Evolutionary conservation across 2,329 filamentous ascomycete species (phyloP).

Genomic region (Trichocomaceae sp.): DNA sequence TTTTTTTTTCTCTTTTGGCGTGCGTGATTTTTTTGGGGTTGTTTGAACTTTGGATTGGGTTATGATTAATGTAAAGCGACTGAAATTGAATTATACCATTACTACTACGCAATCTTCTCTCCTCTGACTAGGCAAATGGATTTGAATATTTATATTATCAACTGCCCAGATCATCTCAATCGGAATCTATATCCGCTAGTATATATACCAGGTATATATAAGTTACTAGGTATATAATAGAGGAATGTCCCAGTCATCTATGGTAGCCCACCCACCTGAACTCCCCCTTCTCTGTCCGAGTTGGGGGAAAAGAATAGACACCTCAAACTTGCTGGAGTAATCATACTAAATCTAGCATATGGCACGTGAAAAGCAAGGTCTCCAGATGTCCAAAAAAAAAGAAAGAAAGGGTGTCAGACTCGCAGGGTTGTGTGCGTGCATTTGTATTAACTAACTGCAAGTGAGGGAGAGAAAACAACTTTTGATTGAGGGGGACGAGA

Average conservation of each 20-base stretch:
- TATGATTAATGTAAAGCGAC: background rate
- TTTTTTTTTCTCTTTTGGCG: background rate
- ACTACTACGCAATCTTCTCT: background rate
- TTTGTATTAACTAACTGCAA: no score
- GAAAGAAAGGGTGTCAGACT: background rate
- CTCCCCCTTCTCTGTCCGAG: background rate
- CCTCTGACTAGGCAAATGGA: no score
- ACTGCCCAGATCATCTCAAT: no score
- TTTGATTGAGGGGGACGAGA: no score
- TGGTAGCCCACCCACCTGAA: constrained; percentile 38
- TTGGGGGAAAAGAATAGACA: constrained; percentile 30
- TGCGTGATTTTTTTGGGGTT: background rate
- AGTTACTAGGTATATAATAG: no score
- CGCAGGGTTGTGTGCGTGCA: background rate
- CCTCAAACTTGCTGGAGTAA: constrained; percentile 43
- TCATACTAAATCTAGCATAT: constrained; percentile 25
- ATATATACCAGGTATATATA: no score
- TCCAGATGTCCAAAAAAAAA: no score
- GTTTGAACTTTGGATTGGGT: constrained; percentile 2
- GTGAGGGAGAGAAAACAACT: background rate
- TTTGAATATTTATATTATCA: no score
- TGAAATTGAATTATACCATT: background rate
- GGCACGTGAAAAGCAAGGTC: background rate
- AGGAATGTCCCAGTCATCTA: constrained; percentile 41
- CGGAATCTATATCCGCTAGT: no score